These are phyloP conservation scores for Termitomyces sp. DNA, from an alignment of 768 basidiomycete genomes.

Conservation along the genomic window DNA sequence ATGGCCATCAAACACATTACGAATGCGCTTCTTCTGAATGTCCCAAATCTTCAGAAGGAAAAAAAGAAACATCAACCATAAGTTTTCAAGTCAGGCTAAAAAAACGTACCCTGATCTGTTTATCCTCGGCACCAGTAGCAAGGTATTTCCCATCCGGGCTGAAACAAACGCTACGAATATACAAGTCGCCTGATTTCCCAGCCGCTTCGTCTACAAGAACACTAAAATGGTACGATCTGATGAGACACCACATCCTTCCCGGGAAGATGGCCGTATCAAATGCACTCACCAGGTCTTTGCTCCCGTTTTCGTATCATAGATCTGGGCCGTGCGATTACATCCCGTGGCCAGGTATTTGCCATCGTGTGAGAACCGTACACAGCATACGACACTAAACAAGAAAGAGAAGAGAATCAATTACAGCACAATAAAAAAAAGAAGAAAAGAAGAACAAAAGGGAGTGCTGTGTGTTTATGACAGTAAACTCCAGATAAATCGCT, in stretches of 20 bases:
- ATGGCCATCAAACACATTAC: conserved; percentile 83
- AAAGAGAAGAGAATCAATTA: neutral
- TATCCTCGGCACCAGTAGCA: conserved; percentile 92
- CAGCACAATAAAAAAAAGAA: neutral
- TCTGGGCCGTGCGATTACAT: conserved; percentile 93
- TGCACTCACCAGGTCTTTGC: conserved; percentile 70
- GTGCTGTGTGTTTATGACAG: neutral
- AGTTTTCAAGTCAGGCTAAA: neutral
- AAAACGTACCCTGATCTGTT: conserved; percentile 74
- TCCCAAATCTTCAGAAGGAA: conserved; percentile 75
- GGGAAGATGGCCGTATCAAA: neutral
- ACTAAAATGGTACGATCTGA: conserved; percentile 30
- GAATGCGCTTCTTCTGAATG: conserved; percentile 74
- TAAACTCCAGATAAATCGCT: neutral
- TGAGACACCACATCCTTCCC: conserved; percentile 4
- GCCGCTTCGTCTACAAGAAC: conserved; percentile 77
- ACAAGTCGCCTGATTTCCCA: conserved; percentile 75
- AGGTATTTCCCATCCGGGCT: conserved; percentile 85
- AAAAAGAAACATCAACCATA: conserved; percentile 17
- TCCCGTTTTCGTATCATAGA: conserved; percentile 92
- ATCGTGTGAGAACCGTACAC: conserved; percentile 91
- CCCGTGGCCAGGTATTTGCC: conserved; percentile 93
- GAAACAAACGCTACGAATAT: conserved; percentile 90
- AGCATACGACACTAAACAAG: conserved; percentile 60
- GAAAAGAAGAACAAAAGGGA: neutral